phyloP scores from a whole-genome alignment of 345 rosid genomes.

The Bruguiera gymnorhiza region DNA sequence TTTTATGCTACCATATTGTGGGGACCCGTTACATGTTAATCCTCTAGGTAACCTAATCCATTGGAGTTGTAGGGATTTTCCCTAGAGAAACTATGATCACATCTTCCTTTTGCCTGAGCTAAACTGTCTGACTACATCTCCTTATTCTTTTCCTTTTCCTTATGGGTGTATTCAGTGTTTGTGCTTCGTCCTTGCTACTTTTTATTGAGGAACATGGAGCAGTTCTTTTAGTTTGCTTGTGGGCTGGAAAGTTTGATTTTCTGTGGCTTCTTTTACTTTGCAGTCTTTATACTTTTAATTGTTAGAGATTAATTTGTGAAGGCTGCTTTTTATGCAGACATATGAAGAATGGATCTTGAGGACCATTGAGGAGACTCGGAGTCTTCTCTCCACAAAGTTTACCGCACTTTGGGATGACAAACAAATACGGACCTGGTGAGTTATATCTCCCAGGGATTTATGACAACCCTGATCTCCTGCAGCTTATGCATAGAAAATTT shows the following conservation, averaged over 20 bases:
- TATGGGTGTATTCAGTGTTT: not conserved
- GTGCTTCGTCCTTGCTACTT: not conserved
- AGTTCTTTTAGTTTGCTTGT: not conserved
- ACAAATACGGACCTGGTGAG: conserved; percentile 81
- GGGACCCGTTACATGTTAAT: too few species aligned
- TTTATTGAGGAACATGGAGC: not conserved
- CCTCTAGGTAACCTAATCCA: too few species aligned
- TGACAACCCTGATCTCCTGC: conserved; percentile 51
- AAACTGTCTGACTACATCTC: not conserved
- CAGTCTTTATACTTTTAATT: not conserved
- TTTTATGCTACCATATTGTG: too few species aligned
- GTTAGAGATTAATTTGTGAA: not conserved
- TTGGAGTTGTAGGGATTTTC: too few species aligned
- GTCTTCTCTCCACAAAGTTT: conserved; percentile 59
- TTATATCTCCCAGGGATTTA: conserved; percentile 82
- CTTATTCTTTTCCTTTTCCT: too few species aligned
- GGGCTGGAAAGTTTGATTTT: not conserved
- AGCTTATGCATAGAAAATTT: conserved; percentile 57
- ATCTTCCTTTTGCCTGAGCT: too few species aligned
- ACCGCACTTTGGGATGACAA: conserved; percentile 59
- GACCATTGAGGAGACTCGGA: conserved; percentile 74
- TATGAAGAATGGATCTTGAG: conserved; percentile 75
- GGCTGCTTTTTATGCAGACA: conserved; percentile 34
- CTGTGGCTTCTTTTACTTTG: not conserved
- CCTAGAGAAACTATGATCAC: too few species aligned